Conservation (phyloP, 2,329 filamentous ascomycete genomes). For the Stromatinia cepivora region DNA sequence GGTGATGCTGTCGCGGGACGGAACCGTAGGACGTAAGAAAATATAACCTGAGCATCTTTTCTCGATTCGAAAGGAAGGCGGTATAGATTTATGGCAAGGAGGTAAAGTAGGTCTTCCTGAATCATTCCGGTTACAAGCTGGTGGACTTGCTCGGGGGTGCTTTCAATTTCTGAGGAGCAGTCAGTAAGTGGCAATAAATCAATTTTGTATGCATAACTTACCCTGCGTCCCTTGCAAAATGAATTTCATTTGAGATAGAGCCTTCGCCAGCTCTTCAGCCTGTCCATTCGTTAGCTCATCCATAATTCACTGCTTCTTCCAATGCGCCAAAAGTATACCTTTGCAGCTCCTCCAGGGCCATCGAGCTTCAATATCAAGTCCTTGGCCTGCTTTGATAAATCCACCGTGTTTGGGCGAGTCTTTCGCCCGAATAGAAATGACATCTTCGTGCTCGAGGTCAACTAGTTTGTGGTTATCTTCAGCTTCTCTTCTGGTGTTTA, state of each 20-base stretch:
- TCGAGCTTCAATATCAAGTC: constrained; percentile 63
- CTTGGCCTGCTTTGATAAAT: constrained; percentile 53
- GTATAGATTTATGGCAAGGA: constrained; percentile 79
- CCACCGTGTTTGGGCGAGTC: constrained; percentile 61
- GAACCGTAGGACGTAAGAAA: constrained; percentile 92
- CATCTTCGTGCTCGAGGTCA: constrained; percentile 48
- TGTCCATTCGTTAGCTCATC: constrained; percentile 44
- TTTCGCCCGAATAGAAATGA: constrained; percentile 68
- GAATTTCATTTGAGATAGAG: constrained; percentile 87
- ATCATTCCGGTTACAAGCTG: constrained; percentile 82
- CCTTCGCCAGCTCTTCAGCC: constrained; percentile 84
- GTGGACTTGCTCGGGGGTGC: constrained; percentile 82
- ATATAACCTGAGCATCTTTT: constrained; percentile 93
- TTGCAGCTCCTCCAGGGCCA: constrained; percentile 55
- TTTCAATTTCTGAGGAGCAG: constrained; percentile 70
- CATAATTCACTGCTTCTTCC: constrained; percentile 10
- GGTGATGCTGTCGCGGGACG: constrained; percentile 67
- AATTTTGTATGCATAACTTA: constrained; percentile 43
- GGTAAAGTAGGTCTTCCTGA: constrained; percentile 83
- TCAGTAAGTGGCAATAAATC: constrained; percentile 22
- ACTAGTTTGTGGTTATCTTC: constrained; percentile 23
- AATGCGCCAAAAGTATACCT: constrained; percentile 46
- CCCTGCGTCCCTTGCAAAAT: constrained; percentile 91
- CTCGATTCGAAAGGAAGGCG: constrained; percentile 91
- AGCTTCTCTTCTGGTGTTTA: constrained; percentile 28